Evolutionary conservation across 2,329 filamentous ascomycete species (phyloP), one percentile per base, ranked within the genome.

Genomic region (Alternaria solani): DNA sequence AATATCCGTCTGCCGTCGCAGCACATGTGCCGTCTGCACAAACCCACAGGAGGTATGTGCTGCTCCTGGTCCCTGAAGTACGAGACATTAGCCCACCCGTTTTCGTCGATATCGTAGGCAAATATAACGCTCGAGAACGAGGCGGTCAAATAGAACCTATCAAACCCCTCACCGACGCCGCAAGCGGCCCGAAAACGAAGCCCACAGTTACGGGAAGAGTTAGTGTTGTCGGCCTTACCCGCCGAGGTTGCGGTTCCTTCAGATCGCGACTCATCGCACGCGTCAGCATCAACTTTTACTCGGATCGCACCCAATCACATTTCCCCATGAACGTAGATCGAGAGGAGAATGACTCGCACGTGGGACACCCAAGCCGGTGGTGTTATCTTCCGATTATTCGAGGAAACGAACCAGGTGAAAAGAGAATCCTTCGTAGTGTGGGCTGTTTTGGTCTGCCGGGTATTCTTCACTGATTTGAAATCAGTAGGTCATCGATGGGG

Each of bases 171-270:
- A 38, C 44, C 18, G 9, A n/a, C 38, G 16, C 52, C 57, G 25
- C 52, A 20, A 46, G 38, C 44, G 57, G 57, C 8, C 51, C 51
- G 44, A 51, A 30, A 38, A 11, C 18, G 20, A 46, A 38, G 5
- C 57, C 57, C 32, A 49, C 30, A 34, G 54, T n/a, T 36, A 56
- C 30, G 23, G 23, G 38, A 56, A 38, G 7, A 28, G 44, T 36
- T 56, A 55, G 44, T 32, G 14, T 43, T 44, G 57, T 49, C 44
- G 57, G 44, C 44, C 38, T 36, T 36, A 39, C 39, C 51, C 44
- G 52, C 23, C 51, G 39, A 30, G 44, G 25, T 14, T 58, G 30
- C 18, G 32, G 38, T 20, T 18, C 12, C 16, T 55, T 39, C 18
- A 41, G 46, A 53, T 43, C 43, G 14, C n/a, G 39, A 8, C 42